Base-by-base conservation (phyloP, 371 early-diverging fungal species). In the Mortierella sp. region DNA sequence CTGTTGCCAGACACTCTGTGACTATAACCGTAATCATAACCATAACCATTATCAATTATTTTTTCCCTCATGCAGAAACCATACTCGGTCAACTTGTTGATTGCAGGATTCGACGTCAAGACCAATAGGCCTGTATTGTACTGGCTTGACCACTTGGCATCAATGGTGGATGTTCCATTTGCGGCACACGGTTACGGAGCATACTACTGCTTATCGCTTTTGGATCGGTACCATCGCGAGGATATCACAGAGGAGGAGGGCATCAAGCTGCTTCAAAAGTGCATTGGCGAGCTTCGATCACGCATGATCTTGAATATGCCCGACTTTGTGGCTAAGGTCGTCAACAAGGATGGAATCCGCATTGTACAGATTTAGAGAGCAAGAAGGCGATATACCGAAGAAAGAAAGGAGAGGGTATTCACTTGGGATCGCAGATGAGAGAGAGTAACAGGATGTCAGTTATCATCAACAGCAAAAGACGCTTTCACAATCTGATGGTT, bases 101-200 rank as follows among this genome's bases (percentile, higher is more conserved):
- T 99, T 69, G 96, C 91, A 32, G 99, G 99, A 38, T 94, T 84
- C 68, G 94, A 96, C 77, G 86, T 86, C 75, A 92, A 92, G 77
- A 89, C 92, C 10, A 86, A 91, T 36, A 87, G 81, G 63, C 92
- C 97, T 11, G 88, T 92, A 63, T 88, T 99, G 63, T 97, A 92
- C 88, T 96, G 98, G 97, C 87, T 97, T 69, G 99, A 99, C 86
- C 92, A 99, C 83, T 86, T 98, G 73, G 94, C 95, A 22, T 88
- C 95, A 1, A 87, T 92, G 87, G 90, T 92, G 28, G 90, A 92
- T 70, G 87, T 97, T 50, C 93, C 94, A 43, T 97, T 91, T 86
- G 97, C 95, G 22, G 94, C 96, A 61, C 99, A 99, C 77, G 99
- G 98, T 9, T 96, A 97, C 72, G 95, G 95, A 53, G 87, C 95